Evolutionary conservation across 1,284 basidiomycete species (phyloP), one percentile per base, ranked within the genome.

Genomic region (Cutaneotrichosporon cutaneum): DNA sequence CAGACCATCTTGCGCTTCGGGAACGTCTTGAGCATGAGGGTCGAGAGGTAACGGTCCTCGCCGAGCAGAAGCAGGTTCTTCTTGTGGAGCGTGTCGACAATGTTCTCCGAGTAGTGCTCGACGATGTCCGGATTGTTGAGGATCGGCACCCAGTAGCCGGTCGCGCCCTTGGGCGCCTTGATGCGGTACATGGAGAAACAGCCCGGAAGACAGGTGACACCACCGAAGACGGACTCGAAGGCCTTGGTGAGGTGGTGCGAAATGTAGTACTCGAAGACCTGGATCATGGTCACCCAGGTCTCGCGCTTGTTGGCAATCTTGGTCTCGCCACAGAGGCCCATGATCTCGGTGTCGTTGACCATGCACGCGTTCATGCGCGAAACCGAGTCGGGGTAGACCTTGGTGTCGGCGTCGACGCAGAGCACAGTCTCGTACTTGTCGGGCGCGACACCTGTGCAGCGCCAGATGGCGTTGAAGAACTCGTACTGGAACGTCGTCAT

Each of bases 401-500:
- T 96, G 62, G 94, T 97, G 81, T 99, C 96, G 59, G 96, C 96
- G 83, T 99, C 95, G 74, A 99, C 95, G 83, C 95, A 98, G 51
- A 99, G 84, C 67, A 92, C 91, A 54, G 95, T 84, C 80, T 99
- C 95, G 77, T 96, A 99, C 66, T 90, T 89, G 83, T 99, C 96
- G 8, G 95, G 94, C 70, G 92, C 93, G 65, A 98, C 88, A 54
- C 95, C 96, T 64, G 94, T 95, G 51, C 90, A 88, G 62, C 93
- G 84, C 89, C 95, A 97, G 33, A 96, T 84, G 63, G 93, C 90
- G 79, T 97, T 96, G 87, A 99, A 99, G 76, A 99, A 94, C 81
- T 99, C 96, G 78, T 96, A 99, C 81, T 99, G 95, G 77, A 99
- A 91, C 48, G 95, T 96, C 64, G 92, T 94, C 95, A 99, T 99